These are phyloP conservation scores for Trapa incisa DNA, from an alignment of 345 rosid genomes.

Conservation along the genomic window DNA sequence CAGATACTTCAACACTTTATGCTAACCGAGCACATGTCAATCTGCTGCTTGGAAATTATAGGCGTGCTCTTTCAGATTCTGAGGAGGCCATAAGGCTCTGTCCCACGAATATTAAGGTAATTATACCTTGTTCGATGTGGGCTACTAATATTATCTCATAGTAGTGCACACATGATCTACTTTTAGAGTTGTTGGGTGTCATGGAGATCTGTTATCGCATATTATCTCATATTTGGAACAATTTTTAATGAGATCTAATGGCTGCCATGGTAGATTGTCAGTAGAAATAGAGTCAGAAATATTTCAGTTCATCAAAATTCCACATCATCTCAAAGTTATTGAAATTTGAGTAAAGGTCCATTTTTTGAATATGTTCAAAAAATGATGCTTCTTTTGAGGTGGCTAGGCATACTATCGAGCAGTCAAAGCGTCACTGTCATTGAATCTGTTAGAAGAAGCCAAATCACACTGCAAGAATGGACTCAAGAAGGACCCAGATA, in stretches of 20 bases:
- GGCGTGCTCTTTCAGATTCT: conserved; percentile 73
- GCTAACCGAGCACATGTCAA: conserved; percentile 85
- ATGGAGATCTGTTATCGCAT: background rate
- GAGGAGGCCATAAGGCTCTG: conserved; percentile 51
- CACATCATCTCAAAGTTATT: background rate
- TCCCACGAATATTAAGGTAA: conserved; percentile 58
- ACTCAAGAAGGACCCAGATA: conserved; percentile 43
- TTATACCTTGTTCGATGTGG: background rate
- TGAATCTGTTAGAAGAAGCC: conserved; percentile 58
- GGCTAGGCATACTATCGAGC: conserved; percentile 71
- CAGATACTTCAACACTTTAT: conserved; percentile 54
- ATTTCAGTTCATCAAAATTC: background rate
- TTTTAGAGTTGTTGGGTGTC: background rate
- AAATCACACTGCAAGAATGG: conserved; percentile 40
- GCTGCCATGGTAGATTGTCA: background rate
- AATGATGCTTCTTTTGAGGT: background rate
- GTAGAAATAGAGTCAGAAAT: background rate
- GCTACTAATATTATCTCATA: background rate
- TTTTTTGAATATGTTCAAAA: background rate
- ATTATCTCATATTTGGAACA: background rate
- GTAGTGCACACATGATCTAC: background rate
- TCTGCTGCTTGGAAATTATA: conserved; percentile 56
- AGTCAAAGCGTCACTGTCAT: conserved; percentile 61
- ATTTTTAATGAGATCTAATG: background rate
- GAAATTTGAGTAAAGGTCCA: background rate